Evolutionary conservation across 2,329 filamentous ascomycete species (phyloP), one percentile per base, ranked within the genome.

Genomic region (Penicillium sp.): DNA sequence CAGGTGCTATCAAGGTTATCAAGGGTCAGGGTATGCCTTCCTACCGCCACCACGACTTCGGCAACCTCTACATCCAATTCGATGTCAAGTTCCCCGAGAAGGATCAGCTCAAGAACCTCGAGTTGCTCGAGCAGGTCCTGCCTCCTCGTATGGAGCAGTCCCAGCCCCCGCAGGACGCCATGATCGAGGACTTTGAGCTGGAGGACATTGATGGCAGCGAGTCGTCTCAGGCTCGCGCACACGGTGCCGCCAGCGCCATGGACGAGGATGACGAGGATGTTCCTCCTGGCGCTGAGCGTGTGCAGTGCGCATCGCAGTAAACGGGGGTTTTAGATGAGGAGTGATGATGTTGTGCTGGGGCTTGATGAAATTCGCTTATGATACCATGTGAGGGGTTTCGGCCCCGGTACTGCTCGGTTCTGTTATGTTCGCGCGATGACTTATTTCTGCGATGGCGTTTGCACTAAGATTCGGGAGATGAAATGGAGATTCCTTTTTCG

Each of bases 1-100:
- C 12, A 95, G 93, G 87, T 61, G 78, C 88, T 58, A 81, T 97
- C 69, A 97, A 96, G 77, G 86, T 95, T 72, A 84, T 98, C 64
- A 87, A 88, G 58, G 90, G 89, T 57, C 93, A 98, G 74, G 93
- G 93, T 69, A 98, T 98, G 93, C 93, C 93, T 37, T 94, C 93
- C 4, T 86, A 82, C 72, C 83, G 93, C 62, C 93, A 97, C 72
- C 93, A 98, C 77, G 87, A 97, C 72, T 83, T 81, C 66, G 93
- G 93, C 64, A 96, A 98, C 75, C 78, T 98, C 62, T 98, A 93
- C 77, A 89, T 98, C 65, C 88, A 95, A 68, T 98, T 98, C 75
- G 84, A 87, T 64, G 89, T 98, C 73, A 95, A 95, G 75, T 97
- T 98, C 80, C 93, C 93, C 43, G 84, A 87, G 65, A 85, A 83